Evolutionary conservation across 140 eudicot genomes (phyloP), one percentile per base, ranked within the genome.

Genomic region (Anethum foeniculum): DNA sequence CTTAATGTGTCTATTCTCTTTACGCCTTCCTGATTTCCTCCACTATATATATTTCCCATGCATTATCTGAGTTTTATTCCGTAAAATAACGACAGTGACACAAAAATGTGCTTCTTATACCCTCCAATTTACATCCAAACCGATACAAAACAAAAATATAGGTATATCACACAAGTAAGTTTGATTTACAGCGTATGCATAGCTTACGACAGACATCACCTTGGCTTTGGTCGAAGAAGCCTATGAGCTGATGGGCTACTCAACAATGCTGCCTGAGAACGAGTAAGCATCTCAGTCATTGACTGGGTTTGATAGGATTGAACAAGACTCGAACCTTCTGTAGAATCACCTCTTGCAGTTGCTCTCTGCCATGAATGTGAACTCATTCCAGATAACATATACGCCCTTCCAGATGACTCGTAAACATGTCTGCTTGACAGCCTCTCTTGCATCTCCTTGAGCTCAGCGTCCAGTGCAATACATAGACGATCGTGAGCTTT

Each of bases 341-440:
- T 82, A n/a, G 90, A 83, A 78, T 88, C 90, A n/a, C 92, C 92
- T 41, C 92, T 60, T 14, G 88, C 88, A 32, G 89, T 88, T 60
- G 92, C 92, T 51, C 92, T 86, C 80, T 88, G 92, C 90, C 86
- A 88, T 11, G 92, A 88, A 51, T 86, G 92, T 16, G 92, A 88
- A 69, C 90, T 88, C 80, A 88, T 46, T 47, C 90, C 92, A 3
- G 92, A 88, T 78, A 88, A 67, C n/a, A 86, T 86, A 75, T 86
- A 88, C 27, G 92, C 92, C 77, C 90, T 80, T 1, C 92, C 92
- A 5, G 92, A 84, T 25, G 86, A 47, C 80, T 88, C 87, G 52
- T 88, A 88, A 7, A 80, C 78, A 8, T 69, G 87, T 13, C 83
- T 77, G 56, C 58, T 88, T 6, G 85, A 79, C 89, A 88, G 81